Conservation (phyloP, 352 stramenopile species). For the Pelagophyceae sp. region DNA sequence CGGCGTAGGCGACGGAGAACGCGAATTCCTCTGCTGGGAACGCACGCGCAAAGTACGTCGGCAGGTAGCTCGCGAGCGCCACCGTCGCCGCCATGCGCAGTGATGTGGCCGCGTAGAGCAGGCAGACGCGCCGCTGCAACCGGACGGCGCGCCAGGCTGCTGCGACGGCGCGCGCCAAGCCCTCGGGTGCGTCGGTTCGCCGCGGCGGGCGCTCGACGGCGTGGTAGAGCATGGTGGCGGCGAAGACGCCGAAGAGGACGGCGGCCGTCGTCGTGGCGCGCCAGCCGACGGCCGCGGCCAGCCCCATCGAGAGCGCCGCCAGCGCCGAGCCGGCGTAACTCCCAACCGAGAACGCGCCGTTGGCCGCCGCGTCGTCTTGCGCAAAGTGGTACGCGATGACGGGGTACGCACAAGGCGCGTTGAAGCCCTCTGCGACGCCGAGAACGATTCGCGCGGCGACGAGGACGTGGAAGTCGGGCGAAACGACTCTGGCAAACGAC, state of each 20-base stretch:
- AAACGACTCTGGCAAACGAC: conserved; percentile 25
- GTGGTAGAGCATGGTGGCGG: conserved; percentile 29
- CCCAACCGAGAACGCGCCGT: conserved; percentile 38
- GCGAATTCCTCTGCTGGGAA: conserved; percentile 27
- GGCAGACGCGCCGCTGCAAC: not conserved
- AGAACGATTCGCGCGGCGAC: conserved; percentile 30
- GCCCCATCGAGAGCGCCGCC: conserved; percentile 32
- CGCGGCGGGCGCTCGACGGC: conserved; percentile 25
- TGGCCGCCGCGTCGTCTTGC: conserved; percentile 30
- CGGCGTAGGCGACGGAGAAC: conserved; percentile 36
- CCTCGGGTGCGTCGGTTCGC: not conserved
- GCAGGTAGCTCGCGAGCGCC: conserved; percentile 28
- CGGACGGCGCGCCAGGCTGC: not conserved
- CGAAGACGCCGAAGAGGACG: conserved; percentile 23
- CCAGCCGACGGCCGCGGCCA: conserved; percentile 33
- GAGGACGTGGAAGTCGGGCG: conserved; percentile 27
- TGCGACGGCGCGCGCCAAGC: not conserved
- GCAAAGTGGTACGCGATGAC: conserved; percentile 29
- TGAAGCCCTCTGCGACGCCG: conserved; percentile 37
- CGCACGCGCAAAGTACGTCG: conserved; percentile 32
- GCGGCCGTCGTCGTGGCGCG: conserved; percentile 27
- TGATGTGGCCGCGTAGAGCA: conserved; percentile 32
- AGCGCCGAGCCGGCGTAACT: conserved; percentile 36
- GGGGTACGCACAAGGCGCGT: conserved; percentile 26
- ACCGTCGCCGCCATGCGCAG: conserved; percentile 33